Evolutionary conservation across 345 rosid genomes (phyloP), one percentile per base, ranked within the genome.

Genomic region (Cardiospermum halicacabum): DNA sequence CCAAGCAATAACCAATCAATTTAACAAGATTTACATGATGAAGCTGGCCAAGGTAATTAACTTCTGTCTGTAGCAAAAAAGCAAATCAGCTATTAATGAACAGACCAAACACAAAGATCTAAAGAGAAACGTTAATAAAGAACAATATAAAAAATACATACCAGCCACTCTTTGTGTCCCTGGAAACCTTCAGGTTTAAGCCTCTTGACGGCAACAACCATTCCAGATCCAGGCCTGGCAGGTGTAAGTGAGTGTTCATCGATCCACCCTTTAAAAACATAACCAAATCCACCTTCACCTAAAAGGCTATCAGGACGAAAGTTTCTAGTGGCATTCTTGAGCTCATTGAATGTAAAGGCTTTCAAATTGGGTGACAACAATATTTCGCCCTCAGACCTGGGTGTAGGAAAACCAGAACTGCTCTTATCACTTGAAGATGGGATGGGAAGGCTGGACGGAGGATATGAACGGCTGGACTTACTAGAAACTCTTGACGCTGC

Each of bases 151-250:
- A 71, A 43, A 67, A 42, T 56, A 81, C 74, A 37, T 70, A 94
- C 99, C 97, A 94, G 54, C 99, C 99, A 94, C 84, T 94, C 99
- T 69, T 94, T 90, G 79, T 94, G 99, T 53, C 99, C 99, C 72
- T 94, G 99, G 75, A 84, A 87, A 11, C 99, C 99, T 77, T 94
- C 97, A 56, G 92, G 86, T 72, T 89, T 94, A 49, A 94, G 95
- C 71, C 82, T 91, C 85, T 94, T 94, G 54, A 89, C 99, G 39
- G 99, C 99, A 42, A 94, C 89, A 53, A 94, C 99, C 74, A 91
- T 80, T 64, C 99, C 95, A 1, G 88, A 88, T 58, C 97, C 97
- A 22, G 99, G 93, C 72, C 58, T 89, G 1, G 91, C 76, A 73
- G 99, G 86, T 19, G 80, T 51, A 16, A 84, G 64, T 4, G 89